phyloP scores from a whole-genome alignment of 345 rosid species.

The Bretschneidera sinensis region DNA sequence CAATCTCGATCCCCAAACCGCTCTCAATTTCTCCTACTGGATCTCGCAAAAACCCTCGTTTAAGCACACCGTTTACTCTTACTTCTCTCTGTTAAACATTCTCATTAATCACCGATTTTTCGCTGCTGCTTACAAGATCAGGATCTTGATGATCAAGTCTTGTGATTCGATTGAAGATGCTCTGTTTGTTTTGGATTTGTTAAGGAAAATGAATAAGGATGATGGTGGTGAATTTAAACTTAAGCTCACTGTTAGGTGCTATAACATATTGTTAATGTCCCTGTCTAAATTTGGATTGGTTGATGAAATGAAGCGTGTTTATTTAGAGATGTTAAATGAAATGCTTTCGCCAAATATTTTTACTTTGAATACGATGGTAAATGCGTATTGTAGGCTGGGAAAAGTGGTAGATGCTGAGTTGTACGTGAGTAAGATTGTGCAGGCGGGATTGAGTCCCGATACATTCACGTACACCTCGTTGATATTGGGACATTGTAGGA shows the following conservation, averaged over 20 bases:
- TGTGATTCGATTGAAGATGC: slow-evolving; percentile 41
- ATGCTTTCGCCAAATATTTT: slow-evolving; percentile 46
- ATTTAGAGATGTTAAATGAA: slow-evolving; percentile 40
- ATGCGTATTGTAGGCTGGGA: slow-evolving; percentile 63
- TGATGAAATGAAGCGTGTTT: slow-evolving; percentile 63
- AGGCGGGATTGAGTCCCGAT: slow-evolving; percentile 58
- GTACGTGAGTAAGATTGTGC: slow-evolving; percentile 55
- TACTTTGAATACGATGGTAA: slow-evolving; percentile 72
- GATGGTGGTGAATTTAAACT: slow-evolving; percentile 31
- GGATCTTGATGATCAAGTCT: slow-evolving; percentile 44
- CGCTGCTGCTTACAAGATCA: slow-evolving; percentile 39
- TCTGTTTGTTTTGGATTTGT: slow-evolving; percentile 29
- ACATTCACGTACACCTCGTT: slow-evolving; percentile 70
- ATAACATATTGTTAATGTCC: slow-evolving; percentile 60
- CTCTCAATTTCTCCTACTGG: slow-evolving; percentile 53
- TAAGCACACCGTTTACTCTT: slow-evolving; percentile 43
- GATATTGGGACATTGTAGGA: slow-evolving; percentile 75
- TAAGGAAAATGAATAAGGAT: slow-evolving; percentile 36
- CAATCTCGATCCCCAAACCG: slow-evolving; percentile 43
- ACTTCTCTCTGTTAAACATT: slow-evolving; percentile 41
- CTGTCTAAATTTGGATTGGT: slow-evolving; percentile 47
- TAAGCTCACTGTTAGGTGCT: slow-evolving; percentile 46
- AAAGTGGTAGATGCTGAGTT: slow-evolving; percentile 51
- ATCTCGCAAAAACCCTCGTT: slow-evolving; percentile 40
- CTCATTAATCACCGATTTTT: slow-evolving; percentile 31